Evolutionary conservation across 345 rosid species (phyloP).

Genomic region (Aquilaria yunnanensis): DNA sequence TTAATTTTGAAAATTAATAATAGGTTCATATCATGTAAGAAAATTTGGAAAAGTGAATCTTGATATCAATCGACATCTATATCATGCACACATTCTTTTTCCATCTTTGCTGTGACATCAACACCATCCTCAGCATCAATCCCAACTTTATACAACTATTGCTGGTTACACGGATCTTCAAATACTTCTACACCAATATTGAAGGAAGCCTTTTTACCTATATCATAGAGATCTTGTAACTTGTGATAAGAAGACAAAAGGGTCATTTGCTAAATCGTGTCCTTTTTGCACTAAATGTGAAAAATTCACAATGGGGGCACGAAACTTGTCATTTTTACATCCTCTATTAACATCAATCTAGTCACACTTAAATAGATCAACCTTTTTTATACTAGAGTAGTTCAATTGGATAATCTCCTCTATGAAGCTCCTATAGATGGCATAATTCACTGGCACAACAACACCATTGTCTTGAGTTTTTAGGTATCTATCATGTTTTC

Average conservation of each 20-base stretch:
- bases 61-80: too few species aligned
- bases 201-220: too few species aligned
- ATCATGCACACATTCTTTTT: too few species aligned
- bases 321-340: background rate
- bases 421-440: background rate
- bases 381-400: background rate
- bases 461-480: background rate
- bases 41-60: too few species aligned
- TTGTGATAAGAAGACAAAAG: background rate
- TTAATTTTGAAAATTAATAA: too few species aligned
- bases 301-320: background rate
- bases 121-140: too few species aligned
- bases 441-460: background rate
- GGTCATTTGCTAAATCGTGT: background rate
- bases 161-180: too few species aligned
- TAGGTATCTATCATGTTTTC: background rate
- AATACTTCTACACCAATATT: too few species aligned
- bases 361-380: background rate
- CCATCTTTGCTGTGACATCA: too few species aligned
- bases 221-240: too few species aligned
- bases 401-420: background rate
- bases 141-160: too few species aligned
- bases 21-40: too few species aligned
- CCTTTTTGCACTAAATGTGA: background rate
- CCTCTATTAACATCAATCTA: background rate